Conservation (phyloP, 192 early-diverging fungal species). For the Coemansia sp. region DNA sequence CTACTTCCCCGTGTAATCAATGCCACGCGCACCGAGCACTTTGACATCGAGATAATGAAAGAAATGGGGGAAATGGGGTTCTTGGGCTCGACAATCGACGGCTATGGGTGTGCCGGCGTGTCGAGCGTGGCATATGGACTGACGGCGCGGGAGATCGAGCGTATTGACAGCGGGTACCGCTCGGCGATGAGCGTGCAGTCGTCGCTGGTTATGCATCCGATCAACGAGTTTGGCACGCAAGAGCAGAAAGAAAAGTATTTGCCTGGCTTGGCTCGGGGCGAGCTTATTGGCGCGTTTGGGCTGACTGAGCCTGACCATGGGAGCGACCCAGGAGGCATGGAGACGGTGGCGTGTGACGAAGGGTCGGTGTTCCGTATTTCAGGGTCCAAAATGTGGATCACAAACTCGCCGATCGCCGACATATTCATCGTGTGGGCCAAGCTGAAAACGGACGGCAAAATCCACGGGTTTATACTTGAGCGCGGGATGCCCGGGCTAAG, state of each 20-base stretch:
- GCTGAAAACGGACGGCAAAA: slow-evolving; percentile 69
- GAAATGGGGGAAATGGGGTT: slow-evolving; percentile 95
- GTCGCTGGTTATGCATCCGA: slow-evolving; percentile 98
- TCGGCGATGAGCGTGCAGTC: slow-evolving; percentile 98
- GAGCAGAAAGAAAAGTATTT: slow-evolving; percentile 90
- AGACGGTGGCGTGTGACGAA: slow-evolving; percentile 80
- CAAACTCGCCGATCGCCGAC: slow-evolving; percentile 97
- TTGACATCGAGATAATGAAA: slow-evolving; percentile 85
- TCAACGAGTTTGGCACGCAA: slow-evolving; percentile 90
- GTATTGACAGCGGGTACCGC: slow-evolving; percentile 94
- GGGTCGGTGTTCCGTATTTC: slow-evolving; percentile 74
- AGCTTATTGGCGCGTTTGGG: slow-evolving; percentile 89
- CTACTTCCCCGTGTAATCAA: slow-evolving; percentile 81
- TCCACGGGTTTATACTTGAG: slow-evolving; percentile 94
- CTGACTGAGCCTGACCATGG: slow-evolving; percentile 98
- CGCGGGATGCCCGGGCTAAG: slow-evolving; percentile 91
- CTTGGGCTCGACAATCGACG: slow-evolving; percentile 91
- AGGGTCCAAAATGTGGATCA: slow-evolving; percentile 98
- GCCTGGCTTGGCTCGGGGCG: slow-evolving; percentile 81
- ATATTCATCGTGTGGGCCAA: slow-evolving; percentile 97
- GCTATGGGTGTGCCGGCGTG: slow-evolving; percentile 95
- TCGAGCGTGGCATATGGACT: slow-evolving; percentile 96
- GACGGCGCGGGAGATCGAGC: slow-evolving; percentile 94
- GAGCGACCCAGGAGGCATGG: slow-evolving; percentile 90
- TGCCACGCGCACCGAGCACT: slow-evolving; percentile 84